Evolutionary conservation across 805 yeast genomes (phyloP).

Genomic region (Saccharomycopsis vini): DNA sequence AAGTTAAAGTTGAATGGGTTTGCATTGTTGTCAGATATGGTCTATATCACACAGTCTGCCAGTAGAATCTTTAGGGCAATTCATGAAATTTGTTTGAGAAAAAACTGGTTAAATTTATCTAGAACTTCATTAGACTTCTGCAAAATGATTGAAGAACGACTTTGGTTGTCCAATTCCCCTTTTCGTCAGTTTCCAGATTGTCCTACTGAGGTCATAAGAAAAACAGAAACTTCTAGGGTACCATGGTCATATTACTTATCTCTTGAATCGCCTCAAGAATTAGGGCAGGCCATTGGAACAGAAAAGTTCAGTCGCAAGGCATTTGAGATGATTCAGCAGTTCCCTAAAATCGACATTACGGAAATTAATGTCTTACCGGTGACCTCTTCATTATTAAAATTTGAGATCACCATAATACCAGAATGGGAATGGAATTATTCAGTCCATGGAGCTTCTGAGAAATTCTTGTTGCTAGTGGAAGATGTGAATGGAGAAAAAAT

Average conservation of each 20-base stretch:
- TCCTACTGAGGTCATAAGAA: conserved; percentile 59
- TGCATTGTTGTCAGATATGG: conserved; percentile 88
- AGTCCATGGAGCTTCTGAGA: conserved; percentile 56
- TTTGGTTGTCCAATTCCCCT: conserved; percentile 84
- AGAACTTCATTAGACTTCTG: conserved; percentile 52
- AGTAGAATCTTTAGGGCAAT: conserved; percentile 82
- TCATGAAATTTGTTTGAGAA: conserved; percentile 62
- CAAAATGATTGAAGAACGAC: conserved; percentile 68
- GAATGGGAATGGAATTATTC: conserved; percentile 69
- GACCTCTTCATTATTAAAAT: conserved; percentile 54
- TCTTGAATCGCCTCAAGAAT: conserved; percentile 58
- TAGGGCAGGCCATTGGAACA: conserved; percentile 72
- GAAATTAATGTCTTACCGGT: conserved; percentile 67
- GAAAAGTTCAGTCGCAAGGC: conserved; percentile 56
- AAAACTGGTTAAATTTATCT: conserved; percentile 63
- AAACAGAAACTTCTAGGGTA: conserved; percentile 69
- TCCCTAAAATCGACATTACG: conserved; percentile 54
- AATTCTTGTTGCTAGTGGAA: conserved; percentile 65
- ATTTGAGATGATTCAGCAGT: conserved; percentile 52
- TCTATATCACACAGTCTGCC: conserved; percentile 87
- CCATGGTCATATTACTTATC: conserved; percentile 77
- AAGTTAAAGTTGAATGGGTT: conserved; percentile 70
- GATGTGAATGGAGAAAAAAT: conserved; percentile 76
- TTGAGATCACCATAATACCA: conserved; percentile 62
- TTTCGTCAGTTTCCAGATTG: conserved; percentile 73